These are phyloP conservation scores for Brasilioporus rufonigricans DNA, from an alignment of 768 basidiomycete species.

Conservation along the genomic window DNA sequence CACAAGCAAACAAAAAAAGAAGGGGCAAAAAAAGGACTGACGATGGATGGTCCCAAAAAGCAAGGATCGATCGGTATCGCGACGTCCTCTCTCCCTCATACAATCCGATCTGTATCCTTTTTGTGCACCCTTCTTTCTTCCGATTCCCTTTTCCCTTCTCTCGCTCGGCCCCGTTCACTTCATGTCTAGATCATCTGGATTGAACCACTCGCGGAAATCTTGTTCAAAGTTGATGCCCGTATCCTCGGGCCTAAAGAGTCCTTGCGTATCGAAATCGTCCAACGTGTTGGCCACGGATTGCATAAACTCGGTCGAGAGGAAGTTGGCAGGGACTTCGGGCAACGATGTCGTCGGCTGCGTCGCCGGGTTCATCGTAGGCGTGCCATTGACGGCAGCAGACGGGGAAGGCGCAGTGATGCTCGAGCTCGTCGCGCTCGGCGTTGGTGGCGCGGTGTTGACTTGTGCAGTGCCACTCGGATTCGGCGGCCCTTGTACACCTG, in stretches of 20 bases:
- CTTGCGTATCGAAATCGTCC: constrained; percentile 37
- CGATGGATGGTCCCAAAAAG: constrained; percentile 10
- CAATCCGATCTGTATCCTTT: constrained; percentile 1
- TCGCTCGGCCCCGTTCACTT: constrained; percentile 14
- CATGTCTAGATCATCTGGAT: constrained; percentile 43
- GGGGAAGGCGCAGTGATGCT: constrained; percentile 40
- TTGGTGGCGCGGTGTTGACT: constrained; percentile 36
- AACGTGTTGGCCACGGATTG: constrained; percentile 39
- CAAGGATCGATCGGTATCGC: constrained; percentile 4
- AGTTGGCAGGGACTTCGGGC: constrained; percentile 26
- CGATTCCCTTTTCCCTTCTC: neutral
- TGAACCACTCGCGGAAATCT: constrained; percentile 78
- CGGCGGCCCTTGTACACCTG: constrained; percentile 22
- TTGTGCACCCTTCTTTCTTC: neutral
- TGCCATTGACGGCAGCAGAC: constrained; percentile 32
- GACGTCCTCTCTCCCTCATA: constrained; percentile 4
- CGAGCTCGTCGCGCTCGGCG: constrained; percentile 33
- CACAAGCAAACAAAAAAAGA: constrained; percentile 3
- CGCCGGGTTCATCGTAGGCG: constrained; percentile 29
- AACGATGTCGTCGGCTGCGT: constrained; percentile 23
- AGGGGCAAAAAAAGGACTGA: constrained; percentile 3
- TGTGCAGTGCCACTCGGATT: constrained; percentile 18
- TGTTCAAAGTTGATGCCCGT: constrained; percentile 62
- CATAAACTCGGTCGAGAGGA: constrained; percentile 42
- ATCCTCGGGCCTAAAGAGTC: constrained; percentile 45